These are phyloP conservation scores for Geotrichum aggregatum DNA, from an alignment of 1,139 yeast genomes.

Conservation along the genomic window DNA sequence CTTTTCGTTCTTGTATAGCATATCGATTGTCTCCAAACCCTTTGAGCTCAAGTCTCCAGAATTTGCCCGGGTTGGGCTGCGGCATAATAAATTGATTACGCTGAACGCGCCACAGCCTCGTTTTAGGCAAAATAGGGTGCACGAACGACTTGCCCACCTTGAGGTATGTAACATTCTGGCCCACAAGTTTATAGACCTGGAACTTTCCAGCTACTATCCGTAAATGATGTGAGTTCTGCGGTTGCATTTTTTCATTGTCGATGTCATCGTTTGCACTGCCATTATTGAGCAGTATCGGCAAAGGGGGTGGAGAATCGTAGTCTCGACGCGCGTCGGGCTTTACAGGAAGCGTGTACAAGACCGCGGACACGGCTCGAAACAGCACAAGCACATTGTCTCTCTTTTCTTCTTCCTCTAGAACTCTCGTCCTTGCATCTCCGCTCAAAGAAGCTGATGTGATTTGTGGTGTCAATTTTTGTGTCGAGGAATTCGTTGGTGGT, in stretches of 20 bases:
- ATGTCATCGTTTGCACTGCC: too few species aligned
- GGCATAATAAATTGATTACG: slow-evolving; percentile 57
- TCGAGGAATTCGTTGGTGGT: too few species aligned
- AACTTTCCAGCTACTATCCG: slow-evolving; percentile 46
- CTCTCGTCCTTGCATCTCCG: not conserved
- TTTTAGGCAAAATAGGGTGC: slow-evolving; percentile 63
- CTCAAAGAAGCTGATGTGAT: too few species aligned
- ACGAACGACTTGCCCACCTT: slow-evolving; percentile 53
- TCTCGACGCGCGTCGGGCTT: not conserved
- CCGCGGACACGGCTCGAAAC: not conserved
- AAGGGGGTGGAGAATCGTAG: not conserved
- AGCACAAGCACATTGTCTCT: slow-evolving; percentile 1
- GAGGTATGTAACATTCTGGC: slow-evolving; percentile 60
- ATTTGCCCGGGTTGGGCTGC: slow-evolving; percentile 64
- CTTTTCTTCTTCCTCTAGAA: not conserved
- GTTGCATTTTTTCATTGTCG: too few species aligned
- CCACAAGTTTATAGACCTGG: slow-evolving; percentile 60
- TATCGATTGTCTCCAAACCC: not conserved
- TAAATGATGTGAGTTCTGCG: not conserved
- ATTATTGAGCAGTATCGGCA: too few species aligned
- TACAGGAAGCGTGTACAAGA: slow-evolving; percentile 9
- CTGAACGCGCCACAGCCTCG: slow-evolving; percentile 53
- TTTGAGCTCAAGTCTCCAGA: slow-evolving; percentile 56
- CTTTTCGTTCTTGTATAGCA: not conserved
- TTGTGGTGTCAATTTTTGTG: too few species aligned